phyloP scores from a whole-genome alignment of 208 protist species.

The Endotrypanum monterogeii region DNA sequence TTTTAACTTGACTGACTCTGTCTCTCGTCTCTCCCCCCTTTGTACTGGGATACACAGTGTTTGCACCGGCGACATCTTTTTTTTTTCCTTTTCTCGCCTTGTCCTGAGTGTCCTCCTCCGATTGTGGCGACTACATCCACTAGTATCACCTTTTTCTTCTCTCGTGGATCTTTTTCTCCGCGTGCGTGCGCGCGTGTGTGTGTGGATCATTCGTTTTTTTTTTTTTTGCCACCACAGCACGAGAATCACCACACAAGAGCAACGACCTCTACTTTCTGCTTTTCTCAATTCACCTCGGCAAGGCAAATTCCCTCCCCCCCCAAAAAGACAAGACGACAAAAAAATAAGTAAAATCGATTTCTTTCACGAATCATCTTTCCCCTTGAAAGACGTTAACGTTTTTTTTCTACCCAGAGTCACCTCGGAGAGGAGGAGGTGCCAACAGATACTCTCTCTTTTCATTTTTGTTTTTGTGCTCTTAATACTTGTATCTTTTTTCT shows the following conservation, averaged over 20 bases:
- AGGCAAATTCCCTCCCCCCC: background rate
- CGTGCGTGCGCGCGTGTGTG: no score
- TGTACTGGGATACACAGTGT: background rate
- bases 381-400: background rate
- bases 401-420: background rate
- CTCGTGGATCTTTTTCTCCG: background rate
- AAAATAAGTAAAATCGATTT: background rate
- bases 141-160: background rate
- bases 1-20: background rate
- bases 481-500: background rate
- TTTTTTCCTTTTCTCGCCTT: background rate
- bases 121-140: background rate
- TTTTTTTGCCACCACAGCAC: background rate
- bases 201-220: background rate
- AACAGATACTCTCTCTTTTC: background rate
- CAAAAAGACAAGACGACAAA: background rate
- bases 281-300: background rate
- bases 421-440: background rate
- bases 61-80: conserved; percentile 1
- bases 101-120: background rate
- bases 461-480: background rate
- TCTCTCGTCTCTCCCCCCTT: background rate
- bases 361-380: background rate
- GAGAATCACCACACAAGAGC: background rate
- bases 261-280: conserved; percentile 1